A percentile compares a stretch with the other conserved stretches of the same genome.
These are phyloP conservation scores for Euphorbia corollata DNA, from an alignment of 441 rosid species.

Conservation along the genomic window DNA sequence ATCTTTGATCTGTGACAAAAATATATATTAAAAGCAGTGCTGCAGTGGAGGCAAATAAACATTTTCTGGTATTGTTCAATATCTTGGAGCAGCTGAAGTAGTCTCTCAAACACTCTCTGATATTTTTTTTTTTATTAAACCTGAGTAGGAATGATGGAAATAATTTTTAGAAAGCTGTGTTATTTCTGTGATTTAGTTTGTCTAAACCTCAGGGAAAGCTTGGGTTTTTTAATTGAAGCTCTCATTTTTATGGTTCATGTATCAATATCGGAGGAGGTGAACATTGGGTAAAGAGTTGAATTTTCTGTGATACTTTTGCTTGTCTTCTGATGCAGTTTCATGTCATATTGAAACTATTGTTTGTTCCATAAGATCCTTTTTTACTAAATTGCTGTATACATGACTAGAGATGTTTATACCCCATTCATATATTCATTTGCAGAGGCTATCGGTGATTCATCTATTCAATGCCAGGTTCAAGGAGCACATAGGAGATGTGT, in stretches of 20 bases:
- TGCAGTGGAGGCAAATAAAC: background rate
- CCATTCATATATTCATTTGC: slow-evolving; percentile 34
- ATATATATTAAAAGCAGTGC: too few relatives aligned
- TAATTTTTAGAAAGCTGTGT: background rate
- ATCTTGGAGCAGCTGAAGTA: background rate
- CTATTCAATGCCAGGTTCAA: slow-evolving; percentile 66
- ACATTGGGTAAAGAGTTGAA: background rate
- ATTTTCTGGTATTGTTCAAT: background rate
- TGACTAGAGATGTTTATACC: slow-evolving; percentile 27
- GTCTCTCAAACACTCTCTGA: background rate
- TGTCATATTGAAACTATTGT: slow-evolving; percentile 16
- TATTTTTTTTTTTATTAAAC: background rate
- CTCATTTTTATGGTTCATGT: background rate
- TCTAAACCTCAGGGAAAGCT: background rate
- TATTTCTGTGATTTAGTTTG: background rate
- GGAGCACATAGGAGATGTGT: slow-evolving; percentile 54
- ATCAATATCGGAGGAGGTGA: background rate
- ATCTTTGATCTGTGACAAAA: background rate
- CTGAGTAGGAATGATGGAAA: background rate
- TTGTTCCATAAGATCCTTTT: slow-evolving; percentile 24
- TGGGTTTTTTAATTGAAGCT: background rate
- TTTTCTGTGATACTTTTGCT: background rate
- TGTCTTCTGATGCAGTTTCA: background rate
- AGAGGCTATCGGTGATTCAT: slow-evolving; percentile 61
- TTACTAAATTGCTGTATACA: slow-evolving; percentile 23